phyloP scores from a whole-genome alignment of 257 asterid species.

The Nicotiana attenuata region DNA sequence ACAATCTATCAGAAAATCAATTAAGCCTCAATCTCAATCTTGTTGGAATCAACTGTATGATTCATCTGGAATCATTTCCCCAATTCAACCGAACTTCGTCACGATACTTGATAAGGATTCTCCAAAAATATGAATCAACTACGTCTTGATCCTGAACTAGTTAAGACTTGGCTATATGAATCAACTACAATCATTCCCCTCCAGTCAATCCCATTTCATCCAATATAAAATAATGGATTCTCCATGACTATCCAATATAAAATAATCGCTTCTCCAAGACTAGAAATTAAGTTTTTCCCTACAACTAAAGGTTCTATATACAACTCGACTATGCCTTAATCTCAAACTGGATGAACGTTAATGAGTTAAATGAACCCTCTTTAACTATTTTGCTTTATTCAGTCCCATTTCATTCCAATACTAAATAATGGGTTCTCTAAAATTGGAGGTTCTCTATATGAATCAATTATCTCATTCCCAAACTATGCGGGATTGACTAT shows the following conservation, averaged over 20 bases:
- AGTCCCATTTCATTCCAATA: neutral
- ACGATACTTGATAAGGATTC: neutral
- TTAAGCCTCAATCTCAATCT: neutral
- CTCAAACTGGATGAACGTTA: neutral
- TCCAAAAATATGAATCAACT: neutral
- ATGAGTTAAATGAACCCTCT: no score
- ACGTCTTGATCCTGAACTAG: neutral
- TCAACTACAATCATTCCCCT: neutral
- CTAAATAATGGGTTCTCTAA: neutral
- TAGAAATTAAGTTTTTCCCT: neutral
- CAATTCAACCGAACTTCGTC: neutral
- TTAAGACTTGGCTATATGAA: neutral
- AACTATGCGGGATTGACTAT: neutral
- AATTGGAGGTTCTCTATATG: neutral
- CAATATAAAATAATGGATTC: neutral
- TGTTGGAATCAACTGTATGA: neutral
- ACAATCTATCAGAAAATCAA: neutral
- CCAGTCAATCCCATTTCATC: neutral
- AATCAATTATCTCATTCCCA: neutral
- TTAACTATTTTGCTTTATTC: neutral
- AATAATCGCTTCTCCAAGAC: neutral
- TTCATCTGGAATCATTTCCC: neutral
- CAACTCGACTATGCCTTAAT: neutral
- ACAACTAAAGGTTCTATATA: no score
- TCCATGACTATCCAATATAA: neutral